Base-by-base conservation (phyloP, 768 basidiomycete species). In the Amanita inopinata region DNA sequence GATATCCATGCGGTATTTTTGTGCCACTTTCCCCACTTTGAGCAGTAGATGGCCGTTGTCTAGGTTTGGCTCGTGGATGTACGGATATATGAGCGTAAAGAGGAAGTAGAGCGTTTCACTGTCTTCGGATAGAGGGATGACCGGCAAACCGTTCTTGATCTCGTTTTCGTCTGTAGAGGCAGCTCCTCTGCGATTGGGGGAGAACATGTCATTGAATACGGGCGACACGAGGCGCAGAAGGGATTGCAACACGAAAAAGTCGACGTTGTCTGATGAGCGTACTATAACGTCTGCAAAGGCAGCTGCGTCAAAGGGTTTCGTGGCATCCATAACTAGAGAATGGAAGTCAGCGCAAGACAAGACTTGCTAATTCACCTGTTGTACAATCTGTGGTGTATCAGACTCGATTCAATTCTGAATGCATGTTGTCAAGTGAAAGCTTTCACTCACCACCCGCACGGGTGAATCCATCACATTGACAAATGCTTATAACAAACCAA, bases 191-290 rank as follows among this genome's bases (percentile, higher is more conserved):
- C 54, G 53, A 8, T 58, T 56, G 10, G 58, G 23, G 1, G 52
- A 35, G 33, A 61, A 50, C 60, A 61, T 64, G 25, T 45, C 51
- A 17, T 40, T 42, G 39, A 64, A 65, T 11, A 62, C 41, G 7
- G 60, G 53, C 0, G 66, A 65, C 5, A 54, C 50, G n/a, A 58
- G 31, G 7, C 58, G 46, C 3, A 66, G 51, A 1, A 64, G 45
- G 14, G 39, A 38, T 40, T 56, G 55, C 40, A 50, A 49, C 18
- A 59, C 52, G 17, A 50, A 52, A 46, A 64, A 63, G 40, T 65
- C 53, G 33, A 61, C 36, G 8, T 52, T 48, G 46, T 65, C 63
- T 7, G 48, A 51, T 5, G 56, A 50, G 11, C 46, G 53, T 7
- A 61, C 34, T 33, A 61, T 53, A 17, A 59, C 35, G 39, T 61